Base-by-base conservation (phyloP, 23 red algal genomes). In the Gracilaria domingensis region DNA sequence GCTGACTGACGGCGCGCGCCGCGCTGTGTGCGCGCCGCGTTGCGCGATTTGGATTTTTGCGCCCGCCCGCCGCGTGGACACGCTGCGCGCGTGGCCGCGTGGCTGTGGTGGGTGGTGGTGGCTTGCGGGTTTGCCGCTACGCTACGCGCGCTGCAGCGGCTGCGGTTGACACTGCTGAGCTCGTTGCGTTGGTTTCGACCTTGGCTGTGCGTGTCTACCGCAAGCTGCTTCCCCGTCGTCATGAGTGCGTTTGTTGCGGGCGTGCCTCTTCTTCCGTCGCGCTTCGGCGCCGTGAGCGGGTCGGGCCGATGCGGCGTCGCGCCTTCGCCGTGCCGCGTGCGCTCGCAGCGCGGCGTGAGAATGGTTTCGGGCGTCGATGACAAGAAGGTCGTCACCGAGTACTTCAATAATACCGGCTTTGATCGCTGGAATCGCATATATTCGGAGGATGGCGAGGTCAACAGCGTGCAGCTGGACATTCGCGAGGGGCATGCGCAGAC, bases 401-500 rank as follows among this genome's bases (percentile, higher is more conserved):
- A 99, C 79, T 99, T 99, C 66, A 95, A 96, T 75, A 99, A 85
- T 74, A 81, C 38, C n/a, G 97, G 97, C 8, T 99, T 99, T 79
- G 97, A 96, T 34, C 93, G 97, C 29, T 99, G 97, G 97, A 95
- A 91, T 65, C 84, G 82, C 38, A 99, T 99, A n/a, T 99, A 99
- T 77, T 99, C 97, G 14, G 91, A 93, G 1, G 79, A 93, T 45
- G 97, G 82, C 1, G 39, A 94, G 81, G 92, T 99, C 24, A 99
- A 99, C 84, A 81, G 75, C 26, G 97, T 99, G 39, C 97, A 99
- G 80, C 75, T 75, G 18, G 97, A 99, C 66, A 99, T 99, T 57
- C 94, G 97, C 18, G 21, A 86, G 54, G 97, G 97, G 4, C 97
- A 99, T 82, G 74, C 79, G n/a, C 60, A 95, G 62, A 99, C 97